These are phyloP conservation scores for Rhamnella rubrinervis DNA, from an alignment of 331 rosid species.

Conservation along the genomic window DNA sequence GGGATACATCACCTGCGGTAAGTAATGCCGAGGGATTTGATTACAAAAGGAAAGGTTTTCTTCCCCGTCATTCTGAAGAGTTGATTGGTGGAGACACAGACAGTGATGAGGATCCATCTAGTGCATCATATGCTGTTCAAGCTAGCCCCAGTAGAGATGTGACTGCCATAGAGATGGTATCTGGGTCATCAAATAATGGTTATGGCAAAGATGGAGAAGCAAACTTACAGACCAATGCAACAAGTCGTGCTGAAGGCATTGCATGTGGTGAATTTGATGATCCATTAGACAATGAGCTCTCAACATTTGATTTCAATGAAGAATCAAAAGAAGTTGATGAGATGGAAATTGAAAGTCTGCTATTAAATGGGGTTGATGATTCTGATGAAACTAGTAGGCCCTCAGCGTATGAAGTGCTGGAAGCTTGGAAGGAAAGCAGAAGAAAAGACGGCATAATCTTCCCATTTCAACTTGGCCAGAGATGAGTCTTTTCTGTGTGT, in stretches of 20 bases:
- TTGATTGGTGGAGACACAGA: slow-evolving; percentile 25
- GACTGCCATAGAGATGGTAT: slow-evolving; percentile 18
- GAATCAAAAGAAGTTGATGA: slow-evolving; percentile 36
- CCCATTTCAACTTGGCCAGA: slow-evolving; percentile 35
- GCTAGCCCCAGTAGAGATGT: slow-evolving; percentile 23
- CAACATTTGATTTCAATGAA: slow-evolving; percentile 29
- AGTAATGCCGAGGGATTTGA: slow-evolving; percentile 28
- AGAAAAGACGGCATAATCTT: slow-evolving; percentile 37
- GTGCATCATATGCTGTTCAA: slow-evolving; percentile 10
- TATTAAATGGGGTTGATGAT: slow-evolving; percentile 11
- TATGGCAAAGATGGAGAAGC: slow-evolving; percentile 21
- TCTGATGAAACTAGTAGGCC: slow-evolving; percentile 28
- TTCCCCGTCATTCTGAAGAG: slow-evolving; percentile 25
- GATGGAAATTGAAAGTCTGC: slow-evolving; percentile 23
- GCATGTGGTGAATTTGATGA: slow-evolving; percentile 20
- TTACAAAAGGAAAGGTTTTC: slow-evolving; percentile 15
- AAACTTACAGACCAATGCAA: not conserved
- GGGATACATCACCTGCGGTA: slow-evolving; percentile 13
- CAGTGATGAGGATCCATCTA: slow-evolving; percentile 19
- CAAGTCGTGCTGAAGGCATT: slow-evolving; percentile 24
- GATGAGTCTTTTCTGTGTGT: not conserved
- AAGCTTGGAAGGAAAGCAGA: slow-evolving; percentile 73
- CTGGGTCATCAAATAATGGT: slow-evolving; percentile 21
- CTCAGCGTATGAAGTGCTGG: slow-evolving; percentile 61
- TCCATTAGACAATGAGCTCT: slow-evolving; percentile 20